A percentile compares a stretch with the other conserved stretches of the same genome.
Evolutionary conservation across 129 eudicot species (phyloP).

Genomic region (Artemisia annua): DNA sequence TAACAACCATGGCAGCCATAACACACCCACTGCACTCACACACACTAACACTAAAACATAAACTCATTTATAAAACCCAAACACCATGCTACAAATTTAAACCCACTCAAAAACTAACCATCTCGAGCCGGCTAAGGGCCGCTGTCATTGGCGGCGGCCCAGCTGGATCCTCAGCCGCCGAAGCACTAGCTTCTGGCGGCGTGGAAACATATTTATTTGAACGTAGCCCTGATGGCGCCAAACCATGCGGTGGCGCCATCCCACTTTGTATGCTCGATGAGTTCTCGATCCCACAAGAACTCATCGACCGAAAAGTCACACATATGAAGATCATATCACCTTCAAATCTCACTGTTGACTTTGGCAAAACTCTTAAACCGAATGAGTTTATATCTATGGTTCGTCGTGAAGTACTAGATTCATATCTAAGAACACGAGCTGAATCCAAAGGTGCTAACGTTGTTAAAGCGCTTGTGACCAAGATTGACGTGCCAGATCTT

Average conservation of each 20-base stretch:
- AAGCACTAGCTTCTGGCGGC: conserved; percentile 83
- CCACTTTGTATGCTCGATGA: conserved; percentile 98
- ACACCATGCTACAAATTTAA: conserved; percentile 6
- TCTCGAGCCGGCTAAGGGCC: conserved; percentile 57
- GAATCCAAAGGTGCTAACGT: conserved; percentile 59
- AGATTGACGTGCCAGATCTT: conserved; percentile 55
- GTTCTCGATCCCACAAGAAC: conserved; percentile 77
- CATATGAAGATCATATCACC: conserved; percentile 98
- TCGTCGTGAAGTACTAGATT: conserved; percentile 90
- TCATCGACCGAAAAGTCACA: conserved; percentile 82
- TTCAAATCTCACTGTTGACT: conserved; percentile 93
- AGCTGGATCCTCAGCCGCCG: conserved; percentile 90
- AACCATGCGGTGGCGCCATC: conserved; percentile 98
- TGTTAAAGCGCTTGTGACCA: conserved; percentile 70
- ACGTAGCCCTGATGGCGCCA: conserved; percentile 72
- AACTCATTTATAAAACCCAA: conserved; percentile 26
- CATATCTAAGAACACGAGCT: conserved; percentile 66
- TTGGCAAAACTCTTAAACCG: conserved; percentile 80
- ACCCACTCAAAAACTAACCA: conserved; percentile 31
- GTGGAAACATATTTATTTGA: conserved; percentile 79
- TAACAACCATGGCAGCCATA: conserved; percentile 34
- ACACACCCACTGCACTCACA: conserved; percentile 32
- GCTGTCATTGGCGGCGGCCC: conserved; percentile 98
- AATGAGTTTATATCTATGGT: conserved; percentile 95
- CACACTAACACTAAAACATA: background rate